Conservation (phyloP, 208 protist species). For the Leishmania lainsoni region DNA sequence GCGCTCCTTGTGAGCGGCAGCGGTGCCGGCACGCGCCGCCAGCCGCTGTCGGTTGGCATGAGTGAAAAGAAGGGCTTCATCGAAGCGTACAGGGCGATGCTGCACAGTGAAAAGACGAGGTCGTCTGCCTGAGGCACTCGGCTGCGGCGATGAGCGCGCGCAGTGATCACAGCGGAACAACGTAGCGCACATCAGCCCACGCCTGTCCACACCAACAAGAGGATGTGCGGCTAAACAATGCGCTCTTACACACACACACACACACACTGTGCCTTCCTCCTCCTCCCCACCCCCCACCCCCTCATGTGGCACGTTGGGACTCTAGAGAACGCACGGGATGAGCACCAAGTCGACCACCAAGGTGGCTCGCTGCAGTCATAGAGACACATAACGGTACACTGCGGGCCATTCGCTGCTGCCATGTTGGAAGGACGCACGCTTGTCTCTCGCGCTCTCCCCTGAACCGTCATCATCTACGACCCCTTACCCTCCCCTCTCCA, state of each 20-base stretch:
- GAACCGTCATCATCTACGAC: no score
- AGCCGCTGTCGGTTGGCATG: slow-evolving; percentile 50
- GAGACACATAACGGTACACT: background rate
- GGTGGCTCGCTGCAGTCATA: background rate
- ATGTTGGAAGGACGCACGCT: no score
- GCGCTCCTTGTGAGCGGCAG: slow-evolving; percentile 29
- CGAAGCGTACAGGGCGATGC: slow-evolving; percentile 42
- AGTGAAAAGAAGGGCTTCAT: slow-evolving; percentile 65
- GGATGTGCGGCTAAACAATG: no score
- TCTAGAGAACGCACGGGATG: background rate
- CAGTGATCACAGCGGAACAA: background rate
- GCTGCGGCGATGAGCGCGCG: background rate
- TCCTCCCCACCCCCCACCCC: background rate
- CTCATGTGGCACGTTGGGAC: background rate
- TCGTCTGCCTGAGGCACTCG: background rate
- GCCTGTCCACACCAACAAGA: background rate
- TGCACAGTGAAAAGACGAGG: background rate
- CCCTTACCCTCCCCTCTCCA: no score
- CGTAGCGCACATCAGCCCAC: background rate
- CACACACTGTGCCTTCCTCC: background rate
- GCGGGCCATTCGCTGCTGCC: no score
- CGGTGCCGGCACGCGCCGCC: slow-evolving; percentile 30
- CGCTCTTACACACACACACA: background rate
- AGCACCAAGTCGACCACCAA: background rate
- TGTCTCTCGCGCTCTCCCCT: no score